Evolutionary conservation across 495 filamentous ascomycete genomes (phyloP), one percentile per base, ranked within the genome.

Genomic region (Parathielavia appendiculata): DNA sequence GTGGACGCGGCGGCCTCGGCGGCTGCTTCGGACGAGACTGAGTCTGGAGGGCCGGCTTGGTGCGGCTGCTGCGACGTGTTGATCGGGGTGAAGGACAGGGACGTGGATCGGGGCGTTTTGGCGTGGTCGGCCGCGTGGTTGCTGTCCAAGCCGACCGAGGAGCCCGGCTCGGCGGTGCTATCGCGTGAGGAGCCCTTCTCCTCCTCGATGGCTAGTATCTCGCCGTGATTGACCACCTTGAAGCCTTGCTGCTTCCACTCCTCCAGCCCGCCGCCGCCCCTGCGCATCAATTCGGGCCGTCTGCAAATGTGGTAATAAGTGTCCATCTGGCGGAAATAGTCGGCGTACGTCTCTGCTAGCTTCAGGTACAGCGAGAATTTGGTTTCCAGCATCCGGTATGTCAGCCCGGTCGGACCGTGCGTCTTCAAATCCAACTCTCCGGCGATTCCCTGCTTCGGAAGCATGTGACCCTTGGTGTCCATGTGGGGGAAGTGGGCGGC

Each of bases 401-500:
- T 66, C 11, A 76, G 58, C 5, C 67, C 73, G 0, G 76, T 75
- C 0, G 74, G 65, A 7, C 73, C 72, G 30, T 64, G 65, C 56
- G 64, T 71, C 30, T 61, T 70, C 8, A 67, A 40, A 30, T 67
- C 64, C 14, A 61, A 14, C n/a, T 63, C 58, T 11, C 45, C 63
- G 9, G 58, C 52, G 14, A 51, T 51, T 4, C 62, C 68, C 22
- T 63, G 58, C 9, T 69, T 20, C 5, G 69, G 68, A 2, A 65
- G 67, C 73, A 92, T 79, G 63, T 84, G 80, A 16, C 80, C 78
- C 20, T 84, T 78, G 0, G 76, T 75, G 62, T 95, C 90, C 86
- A 93, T 91, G 59, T 86, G 83, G 0, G 86, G 83, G 67, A 92
- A 95, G 65, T 86, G 81, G 26, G 77, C 75, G 11, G 81, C 83